These are phyloP conservation scores for Wickerhamiella lipophila DNA, from an alignment of 805 yeast species.

Conservation along the genomic window DNA sequence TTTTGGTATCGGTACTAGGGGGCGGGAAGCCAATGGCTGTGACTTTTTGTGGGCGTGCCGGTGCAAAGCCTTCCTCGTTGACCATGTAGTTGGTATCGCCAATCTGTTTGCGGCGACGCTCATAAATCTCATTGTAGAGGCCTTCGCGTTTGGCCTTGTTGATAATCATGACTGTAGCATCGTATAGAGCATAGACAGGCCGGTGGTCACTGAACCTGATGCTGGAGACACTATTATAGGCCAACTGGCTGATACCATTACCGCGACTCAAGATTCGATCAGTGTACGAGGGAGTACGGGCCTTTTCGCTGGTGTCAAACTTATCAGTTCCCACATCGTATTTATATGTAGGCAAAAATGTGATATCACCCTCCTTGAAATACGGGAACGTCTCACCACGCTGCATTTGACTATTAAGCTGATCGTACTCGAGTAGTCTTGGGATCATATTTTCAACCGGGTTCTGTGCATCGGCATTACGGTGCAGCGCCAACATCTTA, in stretches of 20 bases:
- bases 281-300: constrained; percentile 92
- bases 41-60: constrained; percentile 13
- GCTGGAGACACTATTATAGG: constrained; percentile 52
- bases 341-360: constrained; percentile 82
- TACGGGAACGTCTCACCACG: constrained; percentile 59
- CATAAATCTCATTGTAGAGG: constrained; percentile 47
- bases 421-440: constrained; percentile 55
- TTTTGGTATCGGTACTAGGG: constrained; percentile 67
- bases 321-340: constrained; percentile 69
- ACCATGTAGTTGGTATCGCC: constrained; percentile 27
- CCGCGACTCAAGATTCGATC: constrained; percentile 72
- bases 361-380: constrained; percentile 63
- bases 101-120: constrained; percentile 37
- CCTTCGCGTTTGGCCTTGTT: constrained; percentile 48
- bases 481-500: constrained; percentile 35
- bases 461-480: constrained; percentile 23
- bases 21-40: constrained; percentile 50
- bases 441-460: constrained; percentile 13
- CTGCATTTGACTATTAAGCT: constrained; percentile 61
- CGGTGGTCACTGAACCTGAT: constrained; percentile 73
- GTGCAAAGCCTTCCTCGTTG: constrained; percentile 22
- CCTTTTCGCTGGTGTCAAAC: constrained; percentile 86
- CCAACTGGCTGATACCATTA: constrained; percentile 42
- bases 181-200: constrained; percentile 77
- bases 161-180: constrained; percentile 51